phyloP scores from a whole-genome alignment of 345 rosid species.

The Pugionium dolabratum region DNA sequence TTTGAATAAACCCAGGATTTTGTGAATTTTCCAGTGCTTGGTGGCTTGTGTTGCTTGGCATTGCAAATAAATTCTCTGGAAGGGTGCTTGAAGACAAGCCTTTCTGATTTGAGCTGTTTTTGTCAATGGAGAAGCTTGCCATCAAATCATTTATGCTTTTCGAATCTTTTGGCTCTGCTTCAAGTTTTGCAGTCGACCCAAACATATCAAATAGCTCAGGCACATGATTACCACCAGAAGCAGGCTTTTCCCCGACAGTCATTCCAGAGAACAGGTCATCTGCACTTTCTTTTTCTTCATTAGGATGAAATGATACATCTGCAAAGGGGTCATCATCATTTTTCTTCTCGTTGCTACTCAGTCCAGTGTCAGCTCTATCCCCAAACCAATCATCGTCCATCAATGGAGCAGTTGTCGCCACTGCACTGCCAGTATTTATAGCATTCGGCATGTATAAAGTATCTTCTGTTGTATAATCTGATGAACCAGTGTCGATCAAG shows the following conservation, averaged over 20 bases:
- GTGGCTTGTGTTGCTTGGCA: conserved; percentile 46
- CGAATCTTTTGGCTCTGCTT: conserved; percentile 44
- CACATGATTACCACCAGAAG: conserved; percentile 43
- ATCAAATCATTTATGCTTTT: conserved; percentile 61
- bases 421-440: conserved; percentile 42
- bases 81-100: conserved; percentile 43
- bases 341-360: conserved; percentile 45
- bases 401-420: conserved; percentile 46
- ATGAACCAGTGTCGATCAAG: conserved; percentile 77
- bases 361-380: conserved; percentile 47
- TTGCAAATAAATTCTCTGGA: conserved; percentile 50
- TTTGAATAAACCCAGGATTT: conserved; percentile 47
- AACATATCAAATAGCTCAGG: conserved; percentile 67
- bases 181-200: conserved; percentile 49
- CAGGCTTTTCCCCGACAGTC: conserved; percentile 58
- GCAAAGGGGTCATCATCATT: conserved; percentile 80
- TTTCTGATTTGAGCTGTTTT: conserved; percentile 48
- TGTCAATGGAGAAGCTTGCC: conserved; percentile 65
- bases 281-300: conserved; percentile 43
- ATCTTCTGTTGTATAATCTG: conserved; percentile 53
- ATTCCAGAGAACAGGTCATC: conserved; percentile 86
- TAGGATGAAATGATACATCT: conserved; percentile 76
- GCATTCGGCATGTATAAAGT: conserved; percentile 44
- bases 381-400: conserved; percentile 82
- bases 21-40: conserved; percentile 55